A percentile compares a stretch with the other conserved stretches of the same genome.
These are phyloP conservation scores for Leccinum broughii DNA, from an alignment of 768 basidiomycete genomes.

Conservation along the genomic window DNA sequence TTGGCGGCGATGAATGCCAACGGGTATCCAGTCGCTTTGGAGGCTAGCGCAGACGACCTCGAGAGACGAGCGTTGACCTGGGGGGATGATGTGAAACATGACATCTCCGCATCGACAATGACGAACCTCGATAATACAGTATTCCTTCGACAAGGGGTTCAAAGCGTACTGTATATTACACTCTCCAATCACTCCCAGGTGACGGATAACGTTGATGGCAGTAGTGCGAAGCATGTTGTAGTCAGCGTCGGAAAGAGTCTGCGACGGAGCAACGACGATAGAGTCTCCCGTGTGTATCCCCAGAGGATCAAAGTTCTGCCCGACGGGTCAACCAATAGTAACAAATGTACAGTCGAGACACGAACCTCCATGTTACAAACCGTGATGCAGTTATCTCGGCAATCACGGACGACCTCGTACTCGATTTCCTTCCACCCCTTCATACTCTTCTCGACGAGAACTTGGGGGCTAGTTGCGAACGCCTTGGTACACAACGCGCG, in stretches of 20 bases:
- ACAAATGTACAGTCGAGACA: conserved; percentile 1
- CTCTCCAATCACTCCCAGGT: conserved; percentile 95
- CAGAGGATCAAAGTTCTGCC: conserved; percentile 96
- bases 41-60: conserved; percentile 95
- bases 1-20: conserved; percentile 98
- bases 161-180: conserved; percentile 99
- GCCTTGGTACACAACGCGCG: conserved; percentile 89
- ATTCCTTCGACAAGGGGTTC: conserved; percentile 92
- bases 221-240: conserved; percentile 99
- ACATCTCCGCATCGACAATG: neutral
- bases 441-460: conserved; percentile 99
- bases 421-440: conserved; percentile 99
- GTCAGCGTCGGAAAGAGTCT: conserved; percentile 98
- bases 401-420: conserved; percentile 98
- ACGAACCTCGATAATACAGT: conserved; percentile 94
- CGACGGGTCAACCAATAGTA: neutral
- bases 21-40: conserved; percentile 98
- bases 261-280: conserved; percentile 96
- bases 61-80: conserved; percentile 96
- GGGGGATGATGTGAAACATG: conserved; percentile 4
- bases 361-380: conserved; percentile 99
- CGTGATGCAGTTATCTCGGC: conserved; percentile 97
- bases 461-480: conserved; percentile 96
- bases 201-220: conserved; percentile 98
- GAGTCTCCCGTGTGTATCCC: conserved; percentile 99